Evolutionary conservation across 2,329 filamentous ascomycete genomes (phyloP).

Genomic region (Tolypocladium capitatum): DNA sequence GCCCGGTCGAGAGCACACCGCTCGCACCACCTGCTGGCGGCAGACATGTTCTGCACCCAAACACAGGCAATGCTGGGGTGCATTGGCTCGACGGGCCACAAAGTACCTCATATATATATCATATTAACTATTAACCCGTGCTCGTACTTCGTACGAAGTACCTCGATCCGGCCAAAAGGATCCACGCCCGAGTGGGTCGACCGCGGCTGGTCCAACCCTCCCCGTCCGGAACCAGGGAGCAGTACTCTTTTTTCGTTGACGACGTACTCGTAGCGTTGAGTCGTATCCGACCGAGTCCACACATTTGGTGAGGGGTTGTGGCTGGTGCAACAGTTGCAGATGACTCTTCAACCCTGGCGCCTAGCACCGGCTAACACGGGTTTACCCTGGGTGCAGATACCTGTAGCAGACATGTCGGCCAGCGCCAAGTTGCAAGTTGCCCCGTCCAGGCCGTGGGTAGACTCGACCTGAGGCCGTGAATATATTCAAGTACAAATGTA

Average conservation of each 20-base stretch:
- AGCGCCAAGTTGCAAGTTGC: neutral
- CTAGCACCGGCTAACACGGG: neutral
- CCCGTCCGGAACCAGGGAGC: too few species aligned
- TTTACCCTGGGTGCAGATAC: too few species aligned
- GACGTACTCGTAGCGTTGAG: too few species aligned
- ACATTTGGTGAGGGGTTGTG: neutral
- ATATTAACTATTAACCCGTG: too few species aligned
- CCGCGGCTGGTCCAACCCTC: neutral
- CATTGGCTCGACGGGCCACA: neutral
- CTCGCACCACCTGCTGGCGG: neutral
- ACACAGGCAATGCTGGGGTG: neutral
- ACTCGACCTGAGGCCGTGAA: neutral
- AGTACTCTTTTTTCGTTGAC: neutral
- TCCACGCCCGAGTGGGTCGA: neutral
- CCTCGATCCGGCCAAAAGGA: too few species aligned
- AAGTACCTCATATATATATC: too few species aligned
- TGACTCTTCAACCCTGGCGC: neutral
- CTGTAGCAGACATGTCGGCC: neutral
- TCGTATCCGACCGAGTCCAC: neutral
- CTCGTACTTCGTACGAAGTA: too few species aligned
- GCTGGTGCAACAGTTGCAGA: neutral
- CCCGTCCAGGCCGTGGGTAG: neutral
- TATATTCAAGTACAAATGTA: neutral
- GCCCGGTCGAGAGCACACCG: neutral
- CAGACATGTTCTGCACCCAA: neutral